Evolutionary conservation across 441 rosid genomes (phyloP).

Genomic region (Adansonia gregorii): DNA sequence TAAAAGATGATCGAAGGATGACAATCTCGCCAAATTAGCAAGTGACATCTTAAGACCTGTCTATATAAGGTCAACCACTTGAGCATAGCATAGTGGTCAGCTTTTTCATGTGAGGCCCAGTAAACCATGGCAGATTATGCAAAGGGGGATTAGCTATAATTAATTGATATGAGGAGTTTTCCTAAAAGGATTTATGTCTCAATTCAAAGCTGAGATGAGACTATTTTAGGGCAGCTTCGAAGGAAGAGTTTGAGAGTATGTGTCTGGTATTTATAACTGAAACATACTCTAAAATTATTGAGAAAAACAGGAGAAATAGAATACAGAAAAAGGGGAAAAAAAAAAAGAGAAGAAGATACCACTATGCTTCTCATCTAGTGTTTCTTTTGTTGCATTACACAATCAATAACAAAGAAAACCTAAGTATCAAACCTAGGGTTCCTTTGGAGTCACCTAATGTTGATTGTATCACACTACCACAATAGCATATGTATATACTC

Average conservation of each 20-base stretch:
- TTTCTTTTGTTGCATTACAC: conserved; percentile 2
- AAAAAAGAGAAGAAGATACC: background rate
- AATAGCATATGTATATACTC: background rate
- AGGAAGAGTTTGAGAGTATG: background rate
- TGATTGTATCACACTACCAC: background rate
- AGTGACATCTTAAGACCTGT: too few species aligned
- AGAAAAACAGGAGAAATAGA: background rate
- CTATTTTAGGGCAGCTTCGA: background rate
- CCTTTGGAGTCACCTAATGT: conserved; percentile 1
- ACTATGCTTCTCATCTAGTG: background rate
- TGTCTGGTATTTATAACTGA: background rate
- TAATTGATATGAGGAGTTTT: background rate
- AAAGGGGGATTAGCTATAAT: background rate
- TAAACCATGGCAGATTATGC: conserved; percentile 15
- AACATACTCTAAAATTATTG: background rate
- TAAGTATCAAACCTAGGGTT: background rate
- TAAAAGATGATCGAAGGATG: too few species aligned
- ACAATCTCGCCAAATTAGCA: too few species aligned
- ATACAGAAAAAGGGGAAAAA: too few species aligned
- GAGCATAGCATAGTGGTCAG: background rate
- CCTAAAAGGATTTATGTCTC: background rate
- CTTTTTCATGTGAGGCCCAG: background rate
- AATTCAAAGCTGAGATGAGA: conserved; percentile 18
- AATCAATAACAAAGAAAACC: background rate
- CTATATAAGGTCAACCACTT: background rate